Evolutionary conservation across 805 yeast species (phyloP), one percentile per base, ranked within the genome.

Genomic region (Sungouiella thailandica): DNA sequence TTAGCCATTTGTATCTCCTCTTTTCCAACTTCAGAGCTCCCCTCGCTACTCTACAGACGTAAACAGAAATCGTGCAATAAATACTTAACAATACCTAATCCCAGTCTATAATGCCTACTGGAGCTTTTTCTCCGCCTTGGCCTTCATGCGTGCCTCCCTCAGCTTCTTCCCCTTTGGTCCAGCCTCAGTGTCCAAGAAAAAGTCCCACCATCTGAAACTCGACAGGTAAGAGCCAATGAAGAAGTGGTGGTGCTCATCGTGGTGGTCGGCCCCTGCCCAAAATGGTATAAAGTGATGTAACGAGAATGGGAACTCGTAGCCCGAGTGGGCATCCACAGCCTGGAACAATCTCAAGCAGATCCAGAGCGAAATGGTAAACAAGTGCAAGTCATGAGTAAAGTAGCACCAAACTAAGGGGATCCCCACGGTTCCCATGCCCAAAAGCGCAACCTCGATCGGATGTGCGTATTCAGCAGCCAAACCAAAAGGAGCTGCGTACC

Each of bases 251-350:
- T 90, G 98, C 63, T 85, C 85, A 62, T 90, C 98, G 59, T 90
- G 97, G 63, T 90, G 97, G 53, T 85, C 96, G 15, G 97, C 96
- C 46, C 97, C 97, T 4, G 97, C 95, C 97, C 97, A 89, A 65
- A 93, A 76, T 31, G 97, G 97, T 41, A 90, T 58, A 63, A 90
- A 78, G 57, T 88, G 87, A 65, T 87, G 93, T 55, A 90, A 72
- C 4, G 96, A 86, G 86, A 94, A 80, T 43, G 98, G 97, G 78
- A 90, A 90, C 58, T 90, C 97, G 63, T 90, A 93, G 39, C 97
- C 98, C 9, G 97, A 88, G 62, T 90, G 98, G 17, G 97, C 83
- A 59, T 90, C 98, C 39, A 90, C 90, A 17, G 98, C 98, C 72
- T 90, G 98, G 70, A 83, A 80, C 49, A 90, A 75, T 62, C 97